Evolutionary conservation across 768 basidiomycete genomes (phyloP), one percentile per base, ranked within the genome.

Genomic region (Hortiboletus campestris): DNA sequence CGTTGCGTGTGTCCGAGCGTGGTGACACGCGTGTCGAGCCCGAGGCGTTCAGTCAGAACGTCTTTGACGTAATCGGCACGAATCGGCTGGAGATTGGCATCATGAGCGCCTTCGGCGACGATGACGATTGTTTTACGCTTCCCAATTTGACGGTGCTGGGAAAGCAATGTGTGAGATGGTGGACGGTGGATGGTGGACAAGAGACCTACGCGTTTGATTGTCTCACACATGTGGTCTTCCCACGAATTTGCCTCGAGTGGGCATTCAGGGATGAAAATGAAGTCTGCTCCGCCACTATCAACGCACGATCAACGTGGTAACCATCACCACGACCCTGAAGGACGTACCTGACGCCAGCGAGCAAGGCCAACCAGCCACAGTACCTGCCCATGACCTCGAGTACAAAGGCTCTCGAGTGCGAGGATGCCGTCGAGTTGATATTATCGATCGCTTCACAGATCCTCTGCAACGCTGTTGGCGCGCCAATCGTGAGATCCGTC

Each of bases 381-480:
- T 98, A 92, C 53, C 96, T 78, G n/a, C 97, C 97, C 97, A 98
- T 99, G 50, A 98, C 97, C 72, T 98, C 97, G 39, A 99, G 80
- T 40, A 99, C 95, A 71, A 99, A 99, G 0, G 97, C 97, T 54
- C 97, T 84, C 29, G 94, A 98, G 72, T 99, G 97, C 52, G 93
- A 96, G 59, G 82, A 83, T 8, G 97, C 97, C 9, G 97, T 98
- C 6, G 94, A 95, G 64, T 94, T 96, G 73, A 99, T 98, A 61
- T 94, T 96, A 69, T 99, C 97, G 71, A 99, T 91, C 28, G 94
- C 86, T 72, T 98, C 97, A 73, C 97, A 98, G 52, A 98, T 98
- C 40, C 97, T 84, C 62, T 96, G 94, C 36, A 99, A 76, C 19
- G 96, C 96, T 2, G 96, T 99, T 1, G 91, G 86, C 1, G 94